These are phyloP conservation scores for Trypanosoma vivax DNA, from an alignment of 208 protist species.

Conservation along the genomic window DNA sequence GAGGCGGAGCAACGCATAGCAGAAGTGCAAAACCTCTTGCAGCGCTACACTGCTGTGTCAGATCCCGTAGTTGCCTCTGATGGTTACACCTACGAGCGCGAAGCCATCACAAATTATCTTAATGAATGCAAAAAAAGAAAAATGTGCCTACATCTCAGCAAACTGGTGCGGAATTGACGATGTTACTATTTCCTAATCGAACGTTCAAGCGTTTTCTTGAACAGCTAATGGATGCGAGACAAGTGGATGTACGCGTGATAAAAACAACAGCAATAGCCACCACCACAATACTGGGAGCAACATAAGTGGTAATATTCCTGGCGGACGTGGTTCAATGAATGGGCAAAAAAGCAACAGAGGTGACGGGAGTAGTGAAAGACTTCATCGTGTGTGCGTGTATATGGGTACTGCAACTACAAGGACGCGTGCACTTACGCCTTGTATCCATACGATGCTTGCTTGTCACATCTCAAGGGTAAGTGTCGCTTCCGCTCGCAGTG, in stretches of 20 bases:
- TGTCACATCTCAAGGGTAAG: constrained; percentile 84
- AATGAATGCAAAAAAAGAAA: constrained; percentile 36
- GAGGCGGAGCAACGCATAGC: constrained; percentile 46
- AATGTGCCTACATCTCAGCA: constrained; percentile 65
- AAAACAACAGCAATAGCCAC: constrained; percentile 10
- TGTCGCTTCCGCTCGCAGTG: constrained; percentile 83
- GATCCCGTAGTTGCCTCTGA: constrained; percentile 87
- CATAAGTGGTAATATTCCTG: constrained; percentile 3
- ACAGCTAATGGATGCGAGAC: constrained; percentile 39
- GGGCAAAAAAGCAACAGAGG: constrained; percentile 7
- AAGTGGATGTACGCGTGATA: constrained; percentile 3
- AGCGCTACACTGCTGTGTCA: constrained; percentile 60
- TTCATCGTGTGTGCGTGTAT: constrained; percentile 86
- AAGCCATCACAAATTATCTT: constrained; percentile 73
- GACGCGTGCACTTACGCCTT: constrained; percentile 75
- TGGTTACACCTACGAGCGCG: constrained; percentile 89
- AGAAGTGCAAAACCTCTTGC: constrained; percentile 48
- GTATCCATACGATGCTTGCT: constrained; percentile 85
- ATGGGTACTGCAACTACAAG: constrained; percentile 88
- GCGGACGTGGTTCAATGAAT: neutral
- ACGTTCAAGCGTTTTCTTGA: constrained; percentile 75
- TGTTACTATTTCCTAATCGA: constrained; percentile 69
- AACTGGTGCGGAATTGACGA: constrained; percentile 54
- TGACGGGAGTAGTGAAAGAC: constrained; percentile 32
- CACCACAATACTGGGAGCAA: constrained; percentile 14